Conservation (phyloP, 1,139 yeast species). For the Maudiozyma humilis region DNA sequence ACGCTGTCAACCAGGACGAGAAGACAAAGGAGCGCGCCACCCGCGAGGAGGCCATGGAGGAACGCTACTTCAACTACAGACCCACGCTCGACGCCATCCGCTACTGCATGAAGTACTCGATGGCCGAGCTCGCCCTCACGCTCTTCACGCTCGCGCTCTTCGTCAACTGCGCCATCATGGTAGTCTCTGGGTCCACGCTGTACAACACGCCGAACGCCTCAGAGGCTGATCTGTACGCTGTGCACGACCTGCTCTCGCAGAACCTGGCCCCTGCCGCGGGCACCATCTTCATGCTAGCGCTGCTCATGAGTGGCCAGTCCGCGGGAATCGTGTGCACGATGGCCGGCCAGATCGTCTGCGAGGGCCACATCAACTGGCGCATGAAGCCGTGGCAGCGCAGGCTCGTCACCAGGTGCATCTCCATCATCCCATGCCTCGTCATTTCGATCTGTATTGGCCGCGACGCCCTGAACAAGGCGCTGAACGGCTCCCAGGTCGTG, state of each 20-base stretch:
- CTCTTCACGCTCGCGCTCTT: slow-evolving; percentile 68
- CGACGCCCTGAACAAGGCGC: slow-evolving; percentile 52
- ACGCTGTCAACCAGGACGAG: slow-evolving; percentile 8
- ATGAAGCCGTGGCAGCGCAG: slow-evolving; percentile 71
- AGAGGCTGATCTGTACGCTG: slow-evolving; percentile 68
- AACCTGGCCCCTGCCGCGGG: slow-evolving; percentile 68
- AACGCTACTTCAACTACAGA: slow-evolving; percentile 36
- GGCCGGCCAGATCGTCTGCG: slow-evolving; percentile 80
- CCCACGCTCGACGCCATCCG: slow-evolving; percentile 61
- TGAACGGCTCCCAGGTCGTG: slow-evolving; percentile 71
- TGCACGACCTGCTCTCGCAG: slow-evolving; percentile 48
- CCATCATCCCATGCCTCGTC: slow-evolving; percentile 63
- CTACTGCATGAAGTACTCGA: slow-evolving; percentile 59
- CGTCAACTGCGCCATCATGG: slow-evolving; percentile 68
- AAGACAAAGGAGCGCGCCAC: slow-evolving; percentile 10
- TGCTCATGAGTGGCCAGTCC: slow-evolving; percentile 68
- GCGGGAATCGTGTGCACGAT: slow-evolving; percentile 84
- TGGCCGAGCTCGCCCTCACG: slow-evolving; percentile 56
- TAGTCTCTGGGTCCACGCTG: slow-evolving; percentile 68
- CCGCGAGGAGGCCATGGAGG: slow-evolving; percentile 17
- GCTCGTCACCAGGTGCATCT: slow-evolving; percentile 58
- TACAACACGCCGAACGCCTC: slow-evolving; percentile 56
- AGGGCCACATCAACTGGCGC: slow-evolving; percentile 74
- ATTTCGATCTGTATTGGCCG: slow-evolving; percentile 51
- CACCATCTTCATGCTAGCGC: slow-evolving; percentile 66